A percentile compares a stretch with the other conserved stretches of the same genome.
phyloP scores from a whole-genome alignment of 164 flowering plant genomes.

The Nelumbo lutea region DNA sequence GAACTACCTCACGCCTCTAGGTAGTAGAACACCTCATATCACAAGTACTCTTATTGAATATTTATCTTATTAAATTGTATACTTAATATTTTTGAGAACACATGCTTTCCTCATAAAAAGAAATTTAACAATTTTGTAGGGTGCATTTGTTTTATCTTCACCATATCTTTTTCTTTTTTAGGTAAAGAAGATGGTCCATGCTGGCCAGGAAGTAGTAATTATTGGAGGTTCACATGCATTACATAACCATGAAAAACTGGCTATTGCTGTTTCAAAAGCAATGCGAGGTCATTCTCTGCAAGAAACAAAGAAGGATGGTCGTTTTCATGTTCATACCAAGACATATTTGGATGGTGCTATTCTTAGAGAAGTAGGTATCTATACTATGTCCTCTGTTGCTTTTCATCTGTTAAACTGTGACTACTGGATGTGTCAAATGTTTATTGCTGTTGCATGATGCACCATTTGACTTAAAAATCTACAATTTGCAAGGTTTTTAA shows the following conservation, averaged over 20 bases:
- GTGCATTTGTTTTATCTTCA: neutral
- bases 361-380: slow-evolving; percentile 73
- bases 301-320: slow-evolving; percentile 95
- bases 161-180: slow-evolving; percentile 15
- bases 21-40: no score
- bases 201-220: slow-evolving; percentile 83
- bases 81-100: no score
- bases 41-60: neutral
- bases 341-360: slow-evolving; percentile 92
- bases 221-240: slow-evolving; percentile 78
- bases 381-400: neutral
- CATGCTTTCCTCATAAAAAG: neutral
- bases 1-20: no score
- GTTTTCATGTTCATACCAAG: slow-evolving; percentile 92
- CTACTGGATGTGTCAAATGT: no score
- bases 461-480: no score
- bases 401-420: no score
- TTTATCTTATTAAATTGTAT: neutral
- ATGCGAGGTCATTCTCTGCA: slow-evolving; percentile 93
- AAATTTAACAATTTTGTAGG: neutral
- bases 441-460: no score
- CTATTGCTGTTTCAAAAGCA: slow-evolving; percentile 95
- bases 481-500: no score
- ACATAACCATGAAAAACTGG: slow-evolving; percentile 92
- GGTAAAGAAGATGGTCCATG: slow-evolving; percentile 90